Conservation (phyloP, 1,284 basidiomycete genomes). For the Albatrellus sp. region DNA sequence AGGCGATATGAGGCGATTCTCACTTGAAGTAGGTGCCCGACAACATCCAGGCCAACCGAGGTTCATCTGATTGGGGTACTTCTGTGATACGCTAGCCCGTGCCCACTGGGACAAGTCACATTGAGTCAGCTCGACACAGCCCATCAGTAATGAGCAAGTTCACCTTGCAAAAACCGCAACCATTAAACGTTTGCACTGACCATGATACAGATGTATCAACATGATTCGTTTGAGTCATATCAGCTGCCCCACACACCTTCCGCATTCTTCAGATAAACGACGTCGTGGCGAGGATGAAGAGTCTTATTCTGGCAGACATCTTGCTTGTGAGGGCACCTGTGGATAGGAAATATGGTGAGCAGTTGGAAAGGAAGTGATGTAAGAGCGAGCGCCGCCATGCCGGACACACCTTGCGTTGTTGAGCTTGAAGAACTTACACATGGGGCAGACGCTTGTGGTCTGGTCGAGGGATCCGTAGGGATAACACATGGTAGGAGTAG, state of each 20-base stretch:
- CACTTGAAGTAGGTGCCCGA: constrained; percentile 46
- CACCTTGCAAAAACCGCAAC: constrained; percentile 79
- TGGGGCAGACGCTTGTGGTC: constrained; percentile 54
- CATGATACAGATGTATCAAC: constrained; percentile 10
- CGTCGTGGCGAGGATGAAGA: constrained; percentile 60
- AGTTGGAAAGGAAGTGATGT: constrained; percentile 7
- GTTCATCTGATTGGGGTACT: constrained; percentile 46
- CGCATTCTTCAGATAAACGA: constrained; percentile 67
- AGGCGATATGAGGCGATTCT: constrained; percentile 47
- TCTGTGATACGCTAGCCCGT: constrained; percentile 37
- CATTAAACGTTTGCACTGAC: constrained; percentile 67
- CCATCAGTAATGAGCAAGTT: constrained; percentile 13
- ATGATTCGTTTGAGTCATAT: constrained; percentile 8
- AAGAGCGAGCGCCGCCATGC: constrained; percentile 8
- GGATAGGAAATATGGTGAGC: constrained; percentile 11
- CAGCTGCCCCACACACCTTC: constrained; percentile 42
- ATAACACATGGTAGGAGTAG: constrained; percentile 49
- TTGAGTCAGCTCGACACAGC: constrained; percentile 13
- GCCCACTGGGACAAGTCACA: constrained; percentile 44
- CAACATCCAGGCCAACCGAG: constrained; percentile 78
- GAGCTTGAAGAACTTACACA: constrained; percentile 70
- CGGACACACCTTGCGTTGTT: constrained; percentile 36
- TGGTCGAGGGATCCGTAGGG: constrained; percentile 54
- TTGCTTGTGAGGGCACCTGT: constrained; percentile 60
- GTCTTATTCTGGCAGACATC: constrained; percentile 62